Evolutionary conservation across 257 asterid species (phyloP).

Genomic region (Plantago major): DNA sequence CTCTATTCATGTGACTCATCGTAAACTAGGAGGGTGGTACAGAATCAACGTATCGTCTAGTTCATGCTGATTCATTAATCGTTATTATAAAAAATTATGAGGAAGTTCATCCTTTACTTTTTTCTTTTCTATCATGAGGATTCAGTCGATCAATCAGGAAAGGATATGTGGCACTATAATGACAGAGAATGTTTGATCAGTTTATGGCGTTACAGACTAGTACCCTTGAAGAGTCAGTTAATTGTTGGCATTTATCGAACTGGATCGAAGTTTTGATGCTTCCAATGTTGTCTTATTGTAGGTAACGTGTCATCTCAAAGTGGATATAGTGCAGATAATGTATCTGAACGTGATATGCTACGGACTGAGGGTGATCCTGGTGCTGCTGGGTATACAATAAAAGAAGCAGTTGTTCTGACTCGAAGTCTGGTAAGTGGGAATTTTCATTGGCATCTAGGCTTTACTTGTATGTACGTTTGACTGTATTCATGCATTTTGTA

Average conservation of each 20-base stretch:
- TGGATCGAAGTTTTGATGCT: conserved; percentile 15
- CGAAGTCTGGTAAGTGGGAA: conserved; percentile 79
- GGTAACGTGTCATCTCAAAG: conserved; percentile 39
- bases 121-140: no score
- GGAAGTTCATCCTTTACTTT: no score
- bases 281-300: conserved; percentile 26
- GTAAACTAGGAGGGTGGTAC: no score
- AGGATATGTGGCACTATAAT: no score
- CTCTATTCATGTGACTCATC: no score
- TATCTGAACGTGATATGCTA: conserved; percentile 70
- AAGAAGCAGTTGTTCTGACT: conserved; percentile 78
- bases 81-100: no score
- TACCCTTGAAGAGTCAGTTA: not conserved
- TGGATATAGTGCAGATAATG: conserved; percentile 49
- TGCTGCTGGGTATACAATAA: conserved; percentile 88
- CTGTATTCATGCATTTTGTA: conserved; percentile 16
- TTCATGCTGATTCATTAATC: no score
- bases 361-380: conserved; percentile 98
- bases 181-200: no score
- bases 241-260: not conserved
- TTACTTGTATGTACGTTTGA: conserved; percentile 3
- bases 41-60: no score
- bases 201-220: not conserved
- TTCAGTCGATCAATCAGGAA: no score
- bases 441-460: conserved; percentile 14